phyloP scores from a whole-genome alignment of 257 asterid species.

The Solanum megistacrolobum region DNA sequence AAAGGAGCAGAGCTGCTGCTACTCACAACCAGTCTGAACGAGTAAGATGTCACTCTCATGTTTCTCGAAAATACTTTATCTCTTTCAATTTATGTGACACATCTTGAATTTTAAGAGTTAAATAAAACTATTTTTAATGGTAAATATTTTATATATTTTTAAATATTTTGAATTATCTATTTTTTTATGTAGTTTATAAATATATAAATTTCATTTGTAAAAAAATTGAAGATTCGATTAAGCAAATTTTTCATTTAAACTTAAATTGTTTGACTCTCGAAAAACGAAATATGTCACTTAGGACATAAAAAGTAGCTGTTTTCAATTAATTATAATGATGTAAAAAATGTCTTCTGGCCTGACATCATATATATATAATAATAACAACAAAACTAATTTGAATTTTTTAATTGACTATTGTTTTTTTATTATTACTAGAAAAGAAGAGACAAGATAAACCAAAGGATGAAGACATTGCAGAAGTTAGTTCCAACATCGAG shows the following conservation, averaged over 20 bases:
- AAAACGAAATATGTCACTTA: too few relatives aligned
- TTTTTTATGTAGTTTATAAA: too few relatives aligned
- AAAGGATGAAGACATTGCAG: constrained; percentile 82
- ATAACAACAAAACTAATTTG: neutral
- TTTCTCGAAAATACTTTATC: neutral
- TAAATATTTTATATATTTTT: too few relatives aligned
- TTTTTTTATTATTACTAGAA: constrained; percentile 25
- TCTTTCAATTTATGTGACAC: too few relatives aligned
- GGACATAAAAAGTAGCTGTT: too few relatives aligned
- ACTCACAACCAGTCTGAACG: constrained; percentile 78
- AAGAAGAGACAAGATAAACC: constrained; percentile 90
- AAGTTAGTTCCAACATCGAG: constrained; percentile 93
- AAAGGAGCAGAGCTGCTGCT: constrained; percentile 73
- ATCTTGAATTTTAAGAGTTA: too few relatives aligned
- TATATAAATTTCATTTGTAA: too few relatives aligned
- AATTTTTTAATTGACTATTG: neutral
- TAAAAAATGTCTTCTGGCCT: neutral
- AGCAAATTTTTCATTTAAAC: too few relatives aligned
- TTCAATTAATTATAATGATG: neutral
- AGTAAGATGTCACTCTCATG: constrained; percentile 15
- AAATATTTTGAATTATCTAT: too few relatives aligned
- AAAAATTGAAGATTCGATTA: too few relatives aligned
- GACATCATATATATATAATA: neutral
- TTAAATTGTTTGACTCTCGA: too few relatives aligned
- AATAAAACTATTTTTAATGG: too few relatives aligned